Evolutionary conservation across 805 yeast genomes (phyloP).

Genomic region (Kuraishia ogatae): DNA sequence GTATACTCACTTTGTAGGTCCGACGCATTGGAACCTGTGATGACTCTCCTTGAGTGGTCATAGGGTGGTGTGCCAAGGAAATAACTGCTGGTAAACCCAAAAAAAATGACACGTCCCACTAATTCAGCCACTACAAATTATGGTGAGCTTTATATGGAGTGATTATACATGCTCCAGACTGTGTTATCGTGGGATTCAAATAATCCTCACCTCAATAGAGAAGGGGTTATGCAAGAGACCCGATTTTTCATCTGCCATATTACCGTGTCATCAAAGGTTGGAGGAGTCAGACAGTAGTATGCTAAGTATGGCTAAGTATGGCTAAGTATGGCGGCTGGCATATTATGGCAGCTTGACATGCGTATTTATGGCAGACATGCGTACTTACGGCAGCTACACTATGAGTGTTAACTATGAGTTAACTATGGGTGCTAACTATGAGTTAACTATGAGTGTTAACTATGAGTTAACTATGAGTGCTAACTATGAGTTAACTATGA

Average conservation of each 20-base stretch:
- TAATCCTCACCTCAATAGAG: neutral
- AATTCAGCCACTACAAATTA: neutral
- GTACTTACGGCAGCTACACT: neutral
- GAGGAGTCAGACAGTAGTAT: constrained; percentile 3
- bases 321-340: too few species aligned
- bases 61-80: neutral
- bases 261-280: constrained; percentile 3
- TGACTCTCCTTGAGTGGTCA: constrained; percentile 1
- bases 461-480: too few species aligned
- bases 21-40: constrained; percentile 17
- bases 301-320: too few species aligned
- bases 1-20: constrained; percentile 14
- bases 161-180: neutral
- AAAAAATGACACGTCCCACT: neutral
- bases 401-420: neutral
- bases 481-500: too few species aligned
- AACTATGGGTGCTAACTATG: too few species aligned
- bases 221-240: neutral
- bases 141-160: neutral
- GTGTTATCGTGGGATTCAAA: neutral
- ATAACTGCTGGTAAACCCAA: neutral
- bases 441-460: too few species aligned
- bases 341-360: too few species aligned
- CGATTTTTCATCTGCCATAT: neutral
- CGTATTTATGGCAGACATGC: too few species aligned